Evolutionary conservation across 257 asterid species (phyloP).

Genomic region (Nemophila menziesii): DNA sequence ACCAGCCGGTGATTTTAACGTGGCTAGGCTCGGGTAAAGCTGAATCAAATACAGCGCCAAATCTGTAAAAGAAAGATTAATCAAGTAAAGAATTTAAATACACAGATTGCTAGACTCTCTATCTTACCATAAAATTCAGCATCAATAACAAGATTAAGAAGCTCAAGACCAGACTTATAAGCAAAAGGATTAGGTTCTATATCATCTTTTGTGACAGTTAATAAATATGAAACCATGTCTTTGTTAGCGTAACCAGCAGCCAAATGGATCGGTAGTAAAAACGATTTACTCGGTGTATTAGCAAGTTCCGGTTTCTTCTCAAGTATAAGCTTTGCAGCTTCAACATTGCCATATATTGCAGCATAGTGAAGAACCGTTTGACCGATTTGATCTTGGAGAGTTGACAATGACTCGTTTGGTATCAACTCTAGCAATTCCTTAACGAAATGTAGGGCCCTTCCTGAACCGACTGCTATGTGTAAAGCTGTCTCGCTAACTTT

Average conservation of each 20-base stretch:
- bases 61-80: constrained; percentile 10
- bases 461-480: constrained; percentile 25
- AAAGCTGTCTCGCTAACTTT: constrained; percentile 22
- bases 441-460: constrained; percentile 20
- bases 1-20: constrained; percentile 19
- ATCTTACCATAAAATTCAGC: constrained; percentile 30
- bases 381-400: constrained; percentile 17
- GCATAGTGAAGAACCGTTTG: constrained; percentile 26
- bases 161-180: constrained; percentile 21
- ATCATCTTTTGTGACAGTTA: constrained; percentile 28
- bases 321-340: constrained; percentile 22
- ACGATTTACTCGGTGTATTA: constrained; percentile 6
- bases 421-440: constrained; percentile 22
- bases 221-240: constrained; percentile 22
- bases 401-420: constrained; percentile 16
- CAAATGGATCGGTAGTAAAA: constrained; percentile 17
- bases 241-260: constrained; percentile 33
- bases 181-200: constrained; percentile 19
- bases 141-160: constrained; percentile 23
- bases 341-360: constrained; percentile 23
- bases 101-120: not conserved
- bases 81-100: not conserved
- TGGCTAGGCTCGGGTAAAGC: constrained; percentile 26
- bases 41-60: constrained; percentile 26
- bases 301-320: constrained; percentile 13